phyloP scores from a whole-genome alignment of 2,329 filamentous ascomycete species.

The Aspergillus tamarii region DNA sequence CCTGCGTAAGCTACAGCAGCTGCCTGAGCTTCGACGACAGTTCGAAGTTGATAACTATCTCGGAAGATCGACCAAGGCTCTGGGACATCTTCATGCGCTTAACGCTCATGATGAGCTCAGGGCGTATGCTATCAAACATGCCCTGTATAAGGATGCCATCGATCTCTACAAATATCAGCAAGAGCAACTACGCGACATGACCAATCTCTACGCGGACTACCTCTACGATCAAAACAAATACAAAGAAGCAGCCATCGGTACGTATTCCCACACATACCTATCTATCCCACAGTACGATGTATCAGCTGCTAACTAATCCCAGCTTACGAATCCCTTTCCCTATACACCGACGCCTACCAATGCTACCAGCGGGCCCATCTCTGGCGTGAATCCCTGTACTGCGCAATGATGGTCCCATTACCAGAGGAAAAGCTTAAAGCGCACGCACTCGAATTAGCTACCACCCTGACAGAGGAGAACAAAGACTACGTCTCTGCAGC shows the following conservation, averaged over 20 bases:
- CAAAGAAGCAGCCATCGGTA: constrained; percentile 78
- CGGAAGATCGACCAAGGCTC: constrained; percentile 73
- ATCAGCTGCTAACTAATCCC: constrained; percentile 12
- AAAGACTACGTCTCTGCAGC: constrained; percentile 84
- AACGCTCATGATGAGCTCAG: constrained; percentile 77
- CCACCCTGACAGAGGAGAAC: constrained; percentile 73
- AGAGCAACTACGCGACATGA: constrained; percentile 68
- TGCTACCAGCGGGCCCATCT: constrained; percentile 83
- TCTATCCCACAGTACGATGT: not conserved
- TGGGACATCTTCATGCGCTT: constrained; percentile 73
- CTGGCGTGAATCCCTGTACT: constrained; percentile 90
- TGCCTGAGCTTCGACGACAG: constrained; percentile 69
- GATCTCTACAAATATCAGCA: constrained; percentile 82
- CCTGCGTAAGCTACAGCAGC: constrained; percentile 79
- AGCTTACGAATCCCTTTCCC: constrained; percentile 82
- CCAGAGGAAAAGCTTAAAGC: constrained; percentile 62
- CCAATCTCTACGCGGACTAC: constrained; percentile 75
- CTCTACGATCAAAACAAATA: constrained; percentile 75
- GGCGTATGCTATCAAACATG: constrained; percentile 76
- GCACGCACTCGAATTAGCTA: constrained; percentile 75
- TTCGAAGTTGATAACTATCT: constrained; percentile 92
- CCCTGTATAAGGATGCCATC: constrained; percentile 76
- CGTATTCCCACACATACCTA: constrained; percentile 11
- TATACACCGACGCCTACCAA: constrained; percentile 74
- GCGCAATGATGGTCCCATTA: constrained; percentile 70